Conservation (phyloP, 768 basidiomycete species). For the Leccinum variicolor region DNA sequence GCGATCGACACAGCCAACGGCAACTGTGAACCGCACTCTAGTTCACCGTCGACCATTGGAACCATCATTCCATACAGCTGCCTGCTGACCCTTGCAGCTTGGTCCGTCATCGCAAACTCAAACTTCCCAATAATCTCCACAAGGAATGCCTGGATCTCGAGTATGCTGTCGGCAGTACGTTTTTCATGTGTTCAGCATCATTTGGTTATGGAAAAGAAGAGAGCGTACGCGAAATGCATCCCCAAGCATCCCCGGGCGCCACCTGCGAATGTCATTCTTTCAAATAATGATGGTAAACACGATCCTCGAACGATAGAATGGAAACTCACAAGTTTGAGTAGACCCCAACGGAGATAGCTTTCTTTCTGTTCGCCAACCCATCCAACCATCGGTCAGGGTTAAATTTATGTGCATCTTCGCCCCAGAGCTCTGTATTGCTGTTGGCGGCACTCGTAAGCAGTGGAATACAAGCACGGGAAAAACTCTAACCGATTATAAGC, state of each 20-base stretch:
- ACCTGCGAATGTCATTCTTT: conserved; percentile 15
- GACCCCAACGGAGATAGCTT: conserved; percentile 22
- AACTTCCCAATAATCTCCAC: conserved; percentile 52
- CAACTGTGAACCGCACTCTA: conserved; percentile 26
- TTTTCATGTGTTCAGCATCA: neutral
- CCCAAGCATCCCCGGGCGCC: conserved; percentile 27
- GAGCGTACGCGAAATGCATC: neutral
- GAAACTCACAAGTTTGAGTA: conserved; percentile 28
- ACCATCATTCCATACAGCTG: conserved; percentile 26
- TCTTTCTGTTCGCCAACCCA: conserved; percentile 13
- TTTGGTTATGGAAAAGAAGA: neutral
- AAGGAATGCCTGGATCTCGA: neutral
- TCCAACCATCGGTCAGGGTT: conserved; percentile 30
- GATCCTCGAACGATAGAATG: neutral
- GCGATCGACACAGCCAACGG: conserved; percentile 13
- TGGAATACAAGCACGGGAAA: neutral
- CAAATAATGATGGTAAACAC: neutral
- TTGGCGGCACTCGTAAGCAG: neutral
- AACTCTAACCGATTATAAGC: conserved; percentile 49
- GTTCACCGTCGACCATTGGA: conserved; percentile 32
- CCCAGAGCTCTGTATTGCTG: conserved; percentile 30
- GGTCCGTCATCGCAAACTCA: conserved; percentile 35
- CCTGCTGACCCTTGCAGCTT: conserved; percentile 26
- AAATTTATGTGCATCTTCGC: conserved; percentile 31
- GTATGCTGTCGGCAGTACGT: neutral